Evolutionary conservation across 371 early-diverging fungal genomes (phyloP), one percentile per base, ranked within the genome.

Genomic region (Mucor racemosus): DNA sequence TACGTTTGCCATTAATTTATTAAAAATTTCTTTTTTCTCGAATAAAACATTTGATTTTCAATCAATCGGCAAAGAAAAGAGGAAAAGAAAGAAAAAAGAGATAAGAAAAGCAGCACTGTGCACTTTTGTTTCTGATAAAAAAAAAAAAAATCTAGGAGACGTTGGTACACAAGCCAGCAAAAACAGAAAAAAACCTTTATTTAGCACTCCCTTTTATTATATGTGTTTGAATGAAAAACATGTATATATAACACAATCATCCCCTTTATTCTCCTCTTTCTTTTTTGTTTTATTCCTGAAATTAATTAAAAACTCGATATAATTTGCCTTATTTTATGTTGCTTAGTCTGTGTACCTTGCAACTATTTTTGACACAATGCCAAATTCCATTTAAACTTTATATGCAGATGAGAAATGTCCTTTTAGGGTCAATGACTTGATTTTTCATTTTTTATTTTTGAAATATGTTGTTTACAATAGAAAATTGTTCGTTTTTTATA

Each of bases 311-410:
- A 46, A 46, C 46, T 46, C 46, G 46, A 46, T 46, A 46, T 19
- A 46, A 46, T 19, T 46, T 17, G 17, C 46, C 46, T 19, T 46
- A 9, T 19, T 19, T 17, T 46, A 19, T 46, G 10, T n/a, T 46
- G 46, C 46, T 19, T 10, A 46, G 46, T 46, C 46, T 46, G 46
- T 46, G 46, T 46, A 46, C 46, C 46, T 19, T 46, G 3, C 26
- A 26, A 26, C 26, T 26, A 26, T 26, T 46, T 46, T 46, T 46
- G 46, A 46, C 46, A 46, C 46, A 46, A 19, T 46, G 46, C 46
- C 19, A 46, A 46, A 46, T 46, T 46, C 46, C 46, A 46, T 46
- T 46, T 46, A 46, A 46, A 46, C 46, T 46, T 46, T 46, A 46
- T 46, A 46, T 46, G 46, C 46, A 46, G 46, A 46, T 46, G 46